phyloP scores from a whole-genome alignment of 2,329 filamentous ascomycete genomes.

The Colletotrichum euphorbiae region DNA sequence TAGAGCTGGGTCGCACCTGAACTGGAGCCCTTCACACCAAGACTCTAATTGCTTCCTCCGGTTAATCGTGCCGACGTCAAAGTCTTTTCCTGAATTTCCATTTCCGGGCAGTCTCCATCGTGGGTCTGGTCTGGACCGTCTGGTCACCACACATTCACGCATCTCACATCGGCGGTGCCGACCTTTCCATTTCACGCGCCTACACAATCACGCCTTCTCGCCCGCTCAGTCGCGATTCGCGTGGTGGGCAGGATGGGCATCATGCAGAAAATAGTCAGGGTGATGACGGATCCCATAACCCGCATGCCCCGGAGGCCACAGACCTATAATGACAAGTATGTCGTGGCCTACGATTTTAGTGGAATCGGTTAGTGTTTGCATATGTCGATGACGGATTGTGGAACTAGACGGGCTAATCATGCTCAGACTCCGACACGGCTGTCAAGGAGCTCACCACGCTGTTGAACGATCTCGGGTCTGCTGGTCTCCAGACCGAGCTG shows the following conservation, averaged over 20 bases:
- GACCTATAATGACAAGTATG: constrained; percentile 54
- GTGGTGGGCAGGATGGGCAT: constrained; percentile 35
- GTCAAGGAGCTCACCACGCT: constrained; percentile 56
- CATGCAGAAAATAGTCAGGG: constrained; percentile 35
- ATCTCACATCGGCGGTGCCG: constrained; percentile 35
- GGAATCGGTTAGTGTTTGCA: constrained; percentile 46
- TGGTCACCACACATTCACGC: background rate
- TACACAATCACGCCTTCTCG: constrained; percentile 33
- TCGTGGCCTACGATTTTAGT: constrained; percentile 53
- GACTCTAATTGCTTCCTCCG: background rate
- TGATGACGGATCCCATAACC: constrained; percentile 28
- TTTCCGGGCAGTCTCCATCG: constrained; percentile 16
- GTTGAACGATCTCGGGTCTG: constrained; percentile 68
- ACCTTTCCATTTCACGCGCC: constrained; percentile 2
- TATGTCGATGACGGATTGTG: background rate
- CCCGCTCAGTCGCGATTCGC: constrained; percentile 13
- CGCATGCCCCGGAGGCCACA: constrained; percentile 33
- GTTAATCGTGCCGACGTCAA: constrained; percentile 12
- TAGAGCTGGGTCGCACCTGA: constrained; percentile 29
- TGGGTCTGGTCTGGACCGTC: constrained; percentile 13
- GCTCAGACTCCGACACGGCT: constrained; percentile 50
- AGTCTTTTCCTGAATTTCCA: constrained; percentile 17
- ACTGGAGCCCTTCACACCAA: constrained; percentile 5
- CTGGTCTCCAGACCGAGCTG: constrained; percentile 78
- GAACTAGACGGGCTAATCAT: background rate